Conservation (phyloP, 495 filamentous ascomycete species). For the Pyrenula aspistea region DNA sequence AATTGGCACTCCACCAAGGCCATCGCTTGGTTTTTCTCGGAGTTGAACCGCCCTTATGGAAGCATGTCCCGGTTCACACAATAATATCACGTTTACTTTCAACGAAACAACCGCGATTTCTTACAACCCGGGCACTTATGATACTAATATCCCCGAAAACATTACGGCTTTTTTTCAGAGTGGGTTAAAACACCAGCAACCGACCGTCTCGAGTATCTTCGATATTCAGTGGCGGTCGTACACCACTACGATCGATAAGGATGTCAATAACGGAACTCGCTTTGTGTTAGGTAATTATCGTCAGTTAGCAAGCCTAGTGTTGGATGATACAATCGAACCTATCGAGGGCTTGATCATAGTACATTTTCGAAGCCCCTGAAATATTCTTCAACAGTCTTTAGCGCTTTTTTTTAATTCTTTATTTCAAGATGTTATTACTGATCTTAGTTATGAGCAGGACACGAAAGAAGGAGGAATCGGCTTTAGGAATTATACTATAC, state of each 20-base stretch:
- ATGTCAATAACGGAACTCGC: background rate
- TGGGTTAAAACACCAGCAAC: background rate
- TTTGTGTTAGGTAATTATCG: conserved; percentile 8
- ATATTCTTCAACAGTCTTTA: too few species aligned
- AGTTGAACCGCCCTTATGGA: background rate
- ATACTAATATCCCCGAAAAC: background rate
- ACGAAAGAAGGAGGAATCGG: conserved; percentile 24
- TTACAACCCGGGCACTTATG: background rate
- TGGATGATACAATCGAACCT: conserved; percentile 15
- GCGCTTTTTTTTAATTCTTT: too few species aligned
- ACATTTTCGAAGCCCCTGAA: too few species aligned
- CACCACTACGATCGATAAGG: background rate
- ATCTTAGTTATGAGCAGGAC: conserved; percentile 24
- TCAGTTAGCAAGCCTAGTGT: conserved; percentile 14
- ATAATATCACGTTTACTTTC: background rate
- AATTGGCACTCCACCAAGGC: conserved; percentile 5
- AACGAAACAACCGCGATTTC: conserved; percentile 1
- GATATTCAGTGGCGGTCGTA: background rate
- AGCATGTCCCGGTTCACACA: background rate
- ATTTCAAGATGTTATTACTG: conserved; percentile 31
- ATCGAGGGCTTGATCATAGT: conserved; percentile 32
- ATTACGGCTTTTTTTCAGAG: background rate
- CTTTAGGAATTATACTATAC: conserved; percentile 33
- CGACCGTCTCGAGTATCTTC: background rate
- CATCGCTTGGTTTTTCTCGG: conserved; percentile 1